Base-by-base conservation (phyloP, 345 rosid genomes). In the Salix udensis region DNA sequence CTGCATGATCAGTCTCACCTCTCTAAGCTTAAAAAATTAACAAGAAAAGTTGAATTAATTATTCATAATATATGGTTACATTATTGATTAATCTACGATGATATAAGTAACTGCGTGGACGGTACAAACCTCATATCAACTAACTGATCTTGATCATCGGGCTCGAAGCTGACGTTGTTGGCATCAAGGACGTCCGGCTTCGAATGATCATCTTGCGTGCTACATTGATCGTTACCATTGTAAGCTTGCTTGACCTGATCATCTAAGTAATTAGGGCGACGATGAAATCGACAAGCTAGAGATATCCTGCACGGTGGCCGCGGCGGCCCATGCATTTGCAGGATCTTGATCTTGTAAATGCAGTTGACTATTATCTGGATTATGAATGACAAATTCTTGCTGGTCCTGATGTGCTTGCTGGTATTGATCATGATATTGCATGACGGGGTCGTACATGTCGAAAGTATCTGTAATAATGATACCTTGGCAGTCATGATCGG, bases 381-480 rank as follows among this genome's bases (percentile, higher is more conserved):
- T 19, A 1, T 13, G 71, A 46, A 52, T 64, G 24, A 50, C 44
- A 66, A 36, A 36, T 6, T 68, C 78, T 24, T 69, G 75, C 18
- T 74, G 70, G 18, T 67, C 39, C 15, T 62, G 70, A n/a, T 79
- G n/a, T 1, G 34, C 7, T 34, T 74, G 70, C 4, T 67, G 21
- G 11, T 58, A 73, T 2, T 46, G 16, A 14, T 46, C 52, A 46
- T 68, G 62, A 12, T 67, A 73, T 13, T 78, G 74, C 67, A 53
- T 2, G 50, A 70, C 13, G 0, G 82, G 78, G 52, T 79, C 78
- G 65, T 74, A 79, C 28, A 74, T 36, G 23, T 70, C 78, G 23
- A 70, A 53, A 6, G 75, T n/a, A 23, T 37, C 67, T 2, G 30
- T 24, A 53, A 65, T 26, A 24, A 60, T 46, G 52, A 46, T 46